A percentile compares a stretch with the other conserved stretches of the same genome.
Evolutionary conservation across 768 basidiomycete species (phyloP).

Genomic region (Tricholoma sp.): DNA sequence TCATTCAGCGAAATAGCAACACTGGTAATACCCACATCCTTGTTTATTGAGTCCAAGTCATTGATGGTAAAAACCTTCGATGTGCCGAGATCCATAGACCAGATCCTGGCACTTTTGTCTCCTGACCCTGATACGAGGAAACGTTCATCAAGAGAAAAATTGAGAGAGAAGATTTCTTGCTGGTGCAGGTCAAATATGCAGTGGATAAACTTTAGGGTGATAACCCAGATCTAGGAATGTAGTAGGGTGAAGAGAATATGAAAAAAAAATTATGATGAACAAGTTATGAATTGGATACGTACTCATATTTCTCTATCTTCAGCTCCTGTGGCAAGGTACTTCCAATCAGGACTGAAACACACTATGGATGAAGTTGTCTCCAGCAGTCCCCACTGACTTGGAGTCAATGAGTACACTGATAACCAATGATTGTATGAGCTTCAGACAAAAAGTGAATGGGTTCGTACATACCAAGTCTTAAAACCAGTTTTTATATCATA

Average conservation of each 20-base stretch:
- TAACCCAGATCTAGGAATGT: slow-evolving; percentile 92
- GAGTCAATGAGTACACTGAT: slow-evolving; percentile 71
- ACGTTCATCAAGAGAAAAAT: slow-evolving; percentile 82
- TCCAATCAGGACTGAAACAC: slow-evolving; percentile 88
- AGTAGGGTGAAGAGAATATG: slow-evolving; percentile 13
- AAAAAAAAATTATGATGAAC: too few relatives aligned
- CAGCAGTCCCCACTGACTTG: slow-evolving; percentile 61
- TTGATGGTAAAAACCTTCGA: slow-evolving; percentile 41
- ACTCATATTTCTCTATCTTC: slow-evolving; percentile 88
- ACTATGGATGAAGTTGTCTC: slow-evolving; percentile 81
- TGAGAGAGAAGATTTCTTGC: slow-evolving; percentile 92
- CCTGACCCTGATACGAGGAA: slow-evolving; percentile 89
- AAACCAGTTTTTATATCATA: slow-evolving; percentile 87
- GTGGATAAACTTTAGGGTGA: slow-evolving; percentile 71
- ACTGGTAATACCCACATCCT: slow-evolving; percentile 74
- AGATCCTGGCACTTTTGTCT: slow-evolving; percentile 47
- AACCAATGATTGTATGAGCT: neutral
- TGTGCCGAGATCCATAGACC: slow-evolving; percentile 36
- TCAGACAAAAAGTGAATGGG: neutral
- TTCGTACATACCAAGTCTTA: slow-evolving; percentile 70
- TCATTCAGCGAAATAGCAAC: slow-evolving; percentile 78
- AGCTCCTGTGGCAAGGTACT: slow-evolving; percentile 88
- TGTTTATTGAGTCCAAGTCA: too few relatives aligned
- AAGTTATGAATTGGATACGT: slow-evolving; percentile 17
- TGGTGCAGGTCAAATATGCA: slow-evolving; percentile 84